Conservation (phyloP, 177 flowering plant genomes). For the Vitis hybrid region DNA sequence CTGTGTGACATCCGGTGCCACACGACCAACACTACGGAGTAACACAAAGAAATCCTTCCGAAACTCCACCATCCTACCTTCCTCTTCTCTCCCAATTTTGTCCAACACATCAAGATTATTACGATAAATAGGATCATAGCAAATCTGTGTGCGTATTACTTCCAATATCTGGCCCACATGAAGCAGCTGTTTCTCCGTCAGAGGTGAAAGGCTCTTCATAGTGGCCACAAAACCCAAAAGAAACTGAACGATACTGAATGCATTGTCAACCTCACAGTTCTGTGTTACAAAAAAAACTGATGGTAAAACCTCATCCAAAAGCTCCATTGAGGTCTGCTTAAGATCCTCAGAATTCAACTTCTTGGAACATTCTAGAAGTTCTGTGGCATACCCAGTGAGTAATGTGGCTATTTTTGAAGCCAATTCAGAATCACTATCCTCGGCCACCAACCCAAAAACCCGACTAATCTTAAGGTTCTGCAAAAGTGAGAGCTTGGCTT, state of each 20-base stretch:
- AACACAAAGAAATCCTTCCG: slow-evolving; percentile 88
- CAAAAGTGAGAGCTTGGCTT: slow-evolving; percentile 64
- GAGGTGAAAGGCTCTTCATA: slow-evolving; percentile 67
- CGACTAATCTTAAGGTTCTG: slow-evolving; percentile 72
- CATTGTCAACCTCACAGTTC: slow-evolving; percentile 71
- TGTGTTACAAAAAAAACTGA: slow-evolving; percentile 81
- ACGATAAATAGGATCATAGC: slow-evolving; percentile 75
- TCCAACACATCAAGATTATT: slow-evolving; percentile 70
- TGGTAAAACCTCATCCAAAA: slow-evolving; percentile 87
- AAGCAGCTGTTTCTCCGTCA: slow-evolving; percentile 71
- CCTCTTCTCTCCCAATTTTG: slow-evolving; percentile 89
- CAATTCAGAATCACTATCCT: slow-evolving; percentile 69
- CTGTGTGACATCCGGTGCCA: slow-evolving; percentile 90
- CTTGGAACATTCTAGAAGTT: slow-evolving; percentile 78
- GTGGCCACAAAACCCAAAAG: slow-evolving; percentile 77
- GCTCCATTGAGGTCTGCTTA: slow-evolving; percentile 51
- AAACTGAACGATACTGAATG: slow-evolving; percentile 78
- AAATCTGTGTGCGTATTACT: slow-evolving; percentile 68
- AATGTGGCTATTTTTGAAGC: slow-evolving; percentile 58
- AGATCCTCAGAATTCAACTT: slow-evolving; percentile 60
- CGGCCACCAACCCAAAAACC: slow-evolving; percentile 66
- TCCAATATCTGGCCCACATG: slow-evolving; percentile 85
- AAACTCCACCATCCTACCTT: slow-evolving; percentile 82
- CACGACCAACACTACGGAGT: slow-evolving; percentile 82
- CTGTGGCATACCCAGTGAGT: slow-evolving; percentile 81